A percentile compares a stretch with the other conserved stretches of the same genome.
These are phyloP conservation scores for Sordaria brevicollis DNA, from an alignment of 495 filamentous ascomycete species.

Conservation along the genomic window DNA sequence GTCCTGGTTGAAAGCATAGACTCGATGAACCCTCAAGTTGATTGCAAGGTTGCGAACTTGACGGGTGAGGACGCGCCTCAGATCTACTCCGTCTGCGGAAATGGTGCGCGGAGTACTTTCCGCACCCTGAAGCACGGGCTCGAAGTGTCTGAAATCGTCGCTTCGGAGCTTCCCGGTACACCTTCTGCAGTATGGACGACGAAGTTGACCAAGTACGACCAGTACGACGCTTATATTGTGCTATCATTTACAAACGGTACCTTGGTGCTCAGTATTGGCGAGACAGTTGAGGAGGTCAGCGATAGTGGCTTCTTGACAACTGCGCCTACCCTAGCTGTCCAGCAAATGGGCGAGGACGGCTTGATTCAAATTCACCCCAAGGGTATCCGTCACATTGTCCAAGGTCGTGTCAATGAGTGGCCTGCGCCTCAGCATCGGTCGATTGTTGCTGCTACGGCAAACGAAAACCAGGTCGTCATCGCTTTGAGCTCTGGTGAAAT, in stretches of 20 bases:
- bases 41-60: slow-evolving; percentile 81
- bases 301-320: slow-evolving; percentile 84
- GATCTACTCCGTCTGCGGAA: slow-evolving; percentile 86
- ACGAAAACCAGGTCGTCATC: slow-evolving; percentile 85
- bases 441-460: slow-evolving; percentile 92
- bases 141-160: slow-evolving; percentile 87
- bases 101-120: slow-evolving; percentile 79
- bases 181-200: slow-evolving; percentile 93
- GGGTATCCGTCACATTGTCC: slow-evolving; percentile 84
- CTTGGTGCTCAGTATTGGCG: slow-evolving; percentile 85
- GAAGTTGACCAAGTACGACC: slow-evolving; percentile 70
- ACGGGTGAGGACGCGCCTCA: slow-evolving; percentile 90
- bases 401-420: slow-evolving; percentile 86
- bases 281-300: slow-evolving; percentile 89
- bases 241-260: slow-evolving; percentile 62
- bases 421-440: slow-evolving; percentile 83
- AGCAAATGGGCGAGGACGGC: slow-evolving; percentile 87
- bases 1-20: slow-evolving; percentile 77
- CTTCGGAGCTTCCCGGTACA: slow-evolving; percentile 75
- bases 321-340: slow-evolving; percentile 81
- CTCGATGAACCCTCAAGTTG: slow-evolving; percentile 81
- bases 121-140: slow-evolving; percentile 86
- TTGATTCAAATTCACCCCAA: slow-evolving; percentile 91
- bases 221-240: slow-evolving; percentile 71
- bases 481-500: slow-evolving; percentile 93